Percentiles rank a stretch among this genome's conserved stretches.
Conservation (phyloP, 148 eudicot genomes). For the Rhododendron vialii region DNA sequence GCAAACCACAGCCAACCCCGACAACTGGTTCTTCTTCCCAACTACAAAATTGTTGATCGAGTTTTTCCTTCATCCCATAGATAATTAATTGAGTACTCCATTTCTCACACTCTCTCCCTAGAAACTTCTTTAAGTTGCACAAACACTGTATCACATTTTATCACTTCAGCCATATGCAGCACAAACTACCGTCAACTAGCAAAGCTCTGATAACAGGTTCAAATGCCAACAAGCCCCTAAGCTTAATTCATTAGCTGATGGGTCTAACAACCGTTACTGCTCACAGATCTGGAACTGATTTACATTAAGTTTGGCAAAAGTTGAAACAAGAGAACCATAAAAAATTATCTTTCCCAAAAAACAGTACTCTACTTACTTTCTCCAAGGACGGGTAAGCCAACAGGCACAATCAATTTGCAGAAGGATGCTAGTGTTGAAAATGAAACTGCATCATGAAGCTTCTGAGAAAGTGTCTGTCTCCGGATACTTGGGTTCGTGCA, state of each 20-base stretch:
- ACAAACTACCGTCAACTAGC: not conserved
- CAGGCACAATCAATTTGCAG: conserved; percentile 72
- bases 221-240: not conserved
- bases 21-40: not conserved
- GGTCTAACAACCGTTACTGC: not conserved
- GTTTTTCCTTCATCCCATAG: not conserved
- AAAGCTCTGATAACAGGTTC: not conserved
- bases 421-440: conserved; percentile 70
- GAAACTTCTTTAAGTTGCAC: not conserved
- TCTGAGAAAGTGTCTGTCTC: conserved; percentile 43
- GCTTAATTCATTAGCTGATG: not conserved
- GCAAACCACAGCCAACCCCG: not conserved
- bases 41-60: not conserved
- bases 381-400: conserved; percentile 72
- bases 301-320: not conserved
- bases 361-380: conserved; percentile 39
- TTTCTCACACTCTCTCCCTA: not conserved
- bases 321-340: not conserved
- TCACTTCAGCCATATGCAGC: not conserved
- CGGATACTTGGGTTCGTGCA: conserved; percentile 28
- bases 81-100: not conserved
- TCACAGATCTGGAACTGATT: not conserved
- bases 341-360: not conserved
- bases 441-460: conserved; percentile 81
- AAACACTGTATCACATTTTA: not conserved